Evolutionary conservation across 257 asterid species (phyloP), one percentile per base, ranked within the genome.

Genomic region (Solanum bulbocastanum): DNA sequence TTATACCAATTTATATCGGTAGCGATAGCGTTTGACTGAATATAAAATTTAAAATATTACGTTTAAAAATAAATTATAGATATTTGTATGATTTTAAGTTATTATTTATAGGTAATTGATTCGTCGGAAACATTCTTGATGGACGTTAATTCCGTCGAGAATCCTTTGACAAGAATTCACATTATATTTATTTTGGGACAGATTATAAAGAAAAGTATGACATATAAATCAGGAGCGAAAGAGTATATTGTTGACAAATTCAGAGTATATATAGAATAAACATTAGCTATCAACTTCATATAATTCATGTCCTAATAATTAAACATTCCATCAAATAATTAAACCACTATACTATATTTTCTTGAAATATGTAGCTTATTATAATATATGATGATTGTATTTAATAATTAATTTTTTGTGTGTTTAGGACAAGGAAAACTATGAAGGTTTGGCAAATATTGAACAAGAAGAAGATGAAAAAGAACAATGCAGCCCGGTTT

Each of bases 401-500:
- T 82, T 82, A 46, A 79, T 79, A 78, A 46, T 49, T 49, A 0
- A n/a, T 44, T 82, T 49, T 52, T 3, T 52, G 62, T 52, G 8
- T 22, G 18, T 18, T 49, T 58, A 94, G 96, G 93, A 93, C 8
- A 91, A 89, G 23, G 91, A 73, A 46, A 91, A 85, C 15, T 84
- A 13, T 23, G 92, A 88, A 90, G 90, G 83, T 33, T 75, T 74
- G 23, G 87, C 30, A 60, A 88, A 87, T 8, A 79, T 83, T 52
- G 90, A 87, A 25, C 90, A 81, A 86, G 87, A 66, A 73, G 95
- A 87, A 8, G 98, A 90, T 49, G 98, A 94, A 84, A 94, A 93
- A 74, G 98, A 95, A 37, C 99, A 95, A 88, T 91, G 94, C 85
- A 96, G 99, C 73, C 98, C 98, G 0, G 98, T 94, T 12, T 96